phyloP scores from a whole-genome alignment of 148 eudicot genomes.

The Agrostemma githago region DNA sequence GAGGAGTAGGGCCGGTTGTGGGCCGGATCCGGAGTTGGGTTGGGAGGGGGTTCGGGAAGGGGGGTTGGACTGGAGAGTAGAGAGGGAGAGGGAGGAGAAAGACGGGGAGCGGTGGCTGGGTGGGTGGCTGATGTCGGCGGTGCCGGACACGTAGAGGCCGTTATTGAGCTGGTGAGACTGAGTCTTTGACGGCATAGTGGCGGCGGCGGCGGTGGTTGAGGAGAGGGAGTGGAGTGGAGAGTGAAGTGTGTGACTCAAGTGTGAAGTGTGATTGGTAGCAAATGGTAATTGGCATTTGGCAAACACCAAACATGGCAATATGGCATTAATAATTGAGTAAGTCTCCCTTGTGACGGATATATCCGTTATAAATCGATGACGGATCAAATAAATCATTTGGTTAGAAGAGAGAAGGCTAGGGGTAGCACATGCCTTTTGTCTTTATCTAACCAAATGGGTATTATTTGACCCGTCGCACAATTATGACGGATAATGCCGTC shows the following conservation, averaged over 20 bases:
- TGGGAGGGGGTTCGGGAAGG: conserved; percentile 27
- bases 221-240: neutral
- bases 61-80: conserved; percentile 29
- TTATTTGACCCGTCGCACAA: too few relatives aligned
- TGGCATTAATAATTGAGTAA: too few relatives aligned
- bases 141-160: conserved; percentile 81
- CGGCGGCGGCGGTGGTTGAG: neutral
- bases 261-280: neutral
- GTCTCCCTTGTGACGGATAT: too few relatives aligned
- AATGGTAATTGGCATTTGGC: too few relatives aligned
- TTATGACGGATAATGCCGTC: too few relatives aligned
- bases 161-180: conserved; percentile 79
- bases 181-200: conserved; percentile 48
- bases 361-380: too few relatives aligned
- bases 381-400: too few relatives aligned
- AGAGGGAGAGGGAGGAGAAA: conserved; percentile 22
- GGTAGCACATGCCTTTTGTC: too few relatives aligned
- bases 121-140: conserved; percentile 38
- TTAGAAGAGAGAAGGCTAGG: too few relatives aligned
- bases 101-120: conserved; percentile 43
- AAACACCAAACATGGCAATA: too few relatives aligned
- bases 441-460: too few relatives aligned
- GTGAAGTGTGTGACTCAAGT: neutral
- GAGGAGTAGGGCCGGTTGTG: conserved; percentile 39
- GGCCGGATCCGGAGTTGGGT: conserved; percentile 45